A percentile compares a stretch with the other conserved stretches of the same genome.
phyloP scores from a whole-genome alignment of 2,329 filamentous ascomycete species.

The Cladophialophora chaetospira region DNA sequence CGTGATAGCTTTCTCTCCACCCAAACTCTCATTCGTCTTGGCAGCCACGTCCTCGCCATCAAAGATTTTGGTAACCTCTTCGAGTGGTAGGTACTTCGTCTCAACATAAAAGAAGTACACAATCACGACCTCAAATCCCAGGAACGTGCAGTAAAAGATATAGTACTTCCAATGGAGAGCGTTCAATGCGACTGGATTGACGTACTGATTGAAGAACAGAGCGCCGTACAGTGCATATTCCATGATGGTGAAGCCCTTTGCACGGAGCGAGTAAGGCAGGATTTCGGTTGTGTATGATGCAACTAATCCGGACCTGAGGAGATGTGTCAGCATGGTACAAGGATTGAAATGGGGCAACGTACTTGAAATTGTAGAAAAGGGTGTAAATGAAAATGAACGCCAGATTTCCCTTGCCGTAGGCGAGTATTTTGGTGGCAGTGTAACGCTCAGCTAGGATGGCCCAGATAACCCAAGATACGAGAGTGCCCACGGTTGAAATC shows the following conservation, averaged over 20 bases:
- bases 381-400: constrained; percentile 48
- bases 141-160: constrained; percentile 41
- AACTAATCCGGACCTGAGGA: constrained; percentile 39
- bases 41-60: constrained; percentile 58
- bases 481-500: constrained; percentile 46
- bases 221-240: constrained; percentile 38
- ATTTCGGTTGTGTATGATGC: constrained; percentile 51
- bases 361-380: constrained; percentile 42
- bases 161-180: constrained; percentile 41
- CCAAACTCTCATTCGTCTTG: not conserved
- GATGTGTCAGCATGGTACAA: not conserved
- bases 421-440: constrained; percentile 34
- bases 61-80: constrained; percentile 70
- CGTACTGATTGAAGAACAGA: constrained; percentile 41
- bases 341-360: not conserved
- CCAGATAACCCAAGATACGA: constrained; percentile 40
- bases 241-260: constrained; percentile 48
- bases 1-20: not conserved
- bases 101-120: constrained; percentile 48
- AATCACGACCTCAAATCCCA: constrained; percentile 36
- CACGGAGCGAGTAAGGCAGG: constrained; percentile 51
- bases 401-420: constrained; percentile 43
- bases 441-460: constrained; percentile 45
- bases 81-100: constrained; percentile 68
- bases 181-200: constrained; percentile 40